phyloP scores from a whole-genome alignment of 148 eudicot species.

The Persicaria tinctoria region DNA sequence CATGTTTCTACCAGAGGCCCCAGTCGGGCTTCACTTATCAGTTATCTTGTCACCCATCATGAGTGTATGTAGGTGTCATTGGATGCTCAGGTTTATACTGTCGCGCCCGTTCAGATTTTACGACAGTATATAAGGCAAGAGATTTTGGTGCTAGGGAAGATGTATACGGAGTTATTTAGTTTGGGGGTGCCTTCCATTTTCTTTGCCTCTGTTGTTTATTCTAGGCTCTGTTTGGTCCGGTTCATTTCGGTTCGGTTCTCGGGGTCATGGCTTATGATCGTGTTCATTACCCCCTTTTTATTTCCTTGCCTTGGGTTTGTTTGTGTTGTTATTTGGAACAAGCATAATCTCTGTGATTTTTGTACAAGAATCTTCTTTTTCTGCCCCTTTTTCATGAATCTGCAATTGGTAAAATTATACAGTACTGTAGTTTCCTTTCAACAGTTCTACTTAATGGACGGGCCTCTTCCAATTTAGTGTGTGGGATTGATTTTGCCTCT shows the following conservation, averaged over 20 bases:
- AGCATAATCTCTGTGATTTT: conserved; percentile 1
- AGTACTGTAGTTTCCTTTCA: background rate
- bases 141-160: conserved; percentile 9
- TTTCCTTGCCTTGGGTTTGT: background rate
- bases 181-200: conserved; percentile 3
- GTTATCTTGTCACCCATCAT: background rate
- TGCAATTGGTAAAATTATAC: background rate
- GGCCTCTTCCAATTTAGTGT: too few species aligned
- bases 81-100: conserved; percentile 10
- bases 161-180: conserved; percentile 5
- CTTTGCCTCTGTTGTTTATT: conserved; percentile 6
- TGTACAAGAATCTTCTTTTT: conserved; percentile 3
- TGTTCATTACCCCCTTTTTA: background rate
- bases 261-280: conserved; percentile 12
- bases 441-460: background rate
- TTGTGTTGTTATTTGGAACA: background rate
- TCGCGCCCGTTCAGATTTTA: background rate
- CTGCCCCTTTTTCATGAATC: background rate
- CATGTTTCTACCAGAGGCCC: conserved; percentile 1
- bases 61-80: conserved; percentile 11
- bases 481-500: too few species aligned
- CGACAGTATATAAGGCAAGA: conserved; percentile 10
- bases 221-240: background rate
- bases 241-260: background rate
- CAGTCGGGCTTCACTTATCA: background rate